Percentiles rank a stretch among this genome's conserved stretches.
These are phyloP conservation scores for Umbilicus rupestris DNA, from an alignment of 164 flowering plant species.

Conservation along the genomic window DNA sequence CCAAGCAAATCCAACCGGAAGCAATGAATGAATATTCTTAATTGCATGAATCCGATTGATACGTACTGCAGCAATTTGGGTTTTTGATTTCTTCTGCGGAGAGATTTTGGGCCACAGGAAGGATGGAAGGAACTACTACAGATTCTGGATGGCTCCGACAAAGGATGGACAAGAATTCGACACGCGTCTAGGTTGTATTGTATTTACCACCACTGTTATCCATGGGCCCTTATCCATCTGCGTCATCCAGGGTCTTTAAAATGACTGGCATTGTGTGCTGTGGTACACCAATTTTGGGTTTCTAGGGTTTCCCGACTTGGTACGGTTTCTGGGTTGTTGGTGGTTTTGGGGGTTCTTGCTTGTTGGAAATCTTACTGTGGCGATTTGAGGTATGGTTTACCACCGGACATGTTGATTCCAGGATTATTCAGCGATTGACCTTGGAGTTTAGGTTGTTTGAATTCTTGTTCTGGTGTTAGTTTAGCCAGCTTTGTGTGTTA, in stretches of 20 bases:
- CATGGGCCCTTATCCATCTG: neutral
- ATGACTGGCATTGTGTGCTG: neutral
- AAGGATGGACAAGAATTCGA: neutral
- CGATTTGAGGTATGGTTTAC: neutral
- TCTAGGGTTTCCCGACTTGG: neutral
- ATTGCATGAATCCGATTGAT: slow-evolving; percentile 2
- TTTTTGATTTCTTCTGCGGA: neutral
- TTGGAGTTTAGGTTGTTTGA: neutral
- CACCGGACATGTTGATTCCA: neutral
- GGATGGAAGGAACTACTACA: neutral
- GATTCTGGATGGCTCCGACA: neutral
- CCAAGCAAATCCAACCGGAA: neutral
- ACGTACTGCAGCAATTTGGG: neutral
- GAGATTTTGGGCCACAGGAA: neutral
- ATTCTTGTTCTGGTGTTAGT: neutral
- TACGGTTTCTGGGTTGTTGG: neutral
- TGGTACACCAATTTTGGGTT: neutral
- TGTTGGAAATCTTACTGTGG: neutral
- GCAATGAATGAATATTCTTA: slow-evolving; percentile 7
- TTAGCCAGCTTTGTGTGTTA: too few species aligned
- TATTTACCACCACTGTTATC: neutral
- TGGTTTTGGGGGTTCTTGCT: neutral
- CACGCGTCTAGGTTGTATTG: slow-evolving; percentile 4
- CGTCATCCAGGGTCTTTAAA: neutral
- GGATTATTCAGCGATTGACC: neutral